phyloP scores from a whole-genome alignment of 768 basidiomycete species.

The Nidula microcarpa region DNA sequence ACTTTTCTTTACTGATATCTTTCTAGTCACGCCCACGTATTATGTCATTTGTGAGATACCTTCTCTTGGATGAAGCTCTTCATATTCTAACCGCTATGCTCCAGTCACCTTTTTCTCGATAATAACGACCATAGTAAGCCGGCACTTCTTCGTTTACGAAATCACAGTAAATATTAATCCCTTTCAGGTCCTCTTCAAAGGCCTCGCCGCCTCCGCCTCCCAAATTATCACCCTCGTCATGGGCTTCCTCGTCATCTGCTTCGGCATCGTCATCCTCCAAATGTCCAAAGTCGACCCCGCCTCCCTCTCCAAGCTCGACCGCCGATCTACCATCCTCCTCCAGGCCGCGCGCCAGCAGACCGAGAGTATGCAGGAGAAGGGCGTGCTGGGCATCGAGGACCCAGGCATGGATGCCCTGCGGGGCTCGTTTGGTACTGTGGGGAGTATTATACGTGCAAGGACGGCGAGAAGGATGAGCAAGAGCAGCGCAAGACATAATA shows the following conservation, averaged over 20 bases:
- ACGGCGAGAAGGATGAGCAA: constrained; percentile 51
- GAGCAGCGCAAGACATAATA: constrained; percentile 26
- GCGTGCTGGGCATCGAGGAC: constrained; percentile 64
- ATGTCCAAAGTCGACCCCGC: constrained; percentile 93
- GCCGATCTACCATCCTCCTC: constrained; percentile 85
- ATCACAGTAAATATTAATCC: not conserved
- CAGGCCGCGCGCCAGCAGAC: constrained; percentile 78
- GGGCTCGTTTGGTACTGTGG: constrained; percentile 87
- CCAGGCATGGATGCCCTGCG: constrained; percentile 91
- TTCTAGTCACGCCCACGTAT: constrained; percentile 78
- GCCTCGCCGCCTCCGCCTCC: constrained; percentile 70
- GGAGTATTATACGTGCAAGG: constrained; percentile 80
- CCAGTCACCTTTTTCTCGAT: constrained; percentile 83
- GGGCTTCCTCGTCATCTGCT: constrained; percentile 87
- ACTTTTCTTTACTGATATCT: constrained; percentile 12
- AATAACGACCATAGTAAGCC: constrained; percentile 73
- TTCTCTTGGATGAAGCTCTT: not conserved
- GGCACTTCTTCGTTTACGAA: not conserved
- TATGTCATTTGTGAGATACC: constrained; percentile 70
- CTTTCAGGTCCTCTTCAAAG: constrained; percentile 79
- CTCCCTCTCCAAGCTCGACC: constrained; percentile 75
- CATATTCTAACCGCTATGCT: not conserved
- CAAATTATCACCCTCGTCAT: constrained; percentile 90
- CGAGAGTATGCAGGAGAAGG: constrained; percentile 70
- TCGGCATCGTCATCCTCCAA: constrained; percentile 94